These are phyloP conservation scores for Rhizophagus clarus DNA, from an alignment of 192 early-diverging fungal genomes.

Conservation along the genomic window DNA sequence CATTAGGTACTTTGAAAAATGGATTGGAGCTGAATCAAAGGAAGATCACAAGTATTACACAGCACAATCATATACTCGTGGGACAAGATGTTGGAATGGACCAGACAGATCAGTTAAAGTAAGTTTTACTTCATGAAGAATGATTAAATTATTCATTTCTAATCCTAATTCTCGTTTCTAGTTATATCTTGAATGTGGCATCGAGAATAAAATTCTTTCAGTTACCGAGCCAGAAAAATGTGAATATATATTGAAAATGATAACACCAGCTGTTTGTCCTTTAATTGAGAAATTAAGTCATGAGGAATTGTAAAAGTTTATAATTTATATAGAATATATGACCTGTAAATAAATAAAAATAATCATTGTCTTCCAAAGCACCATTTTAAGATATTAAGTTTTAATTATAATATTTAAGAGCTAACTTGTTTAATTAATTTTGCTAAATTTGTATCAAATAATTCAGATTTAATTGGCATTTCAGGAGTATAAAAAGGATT, in stretches of 20 bases:
- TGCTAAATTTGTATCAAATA: constrained; percentile 84
- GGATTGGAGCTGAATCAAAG: constrained; percentile 43
- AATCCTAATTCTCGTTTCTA: constrained; percentile 35
- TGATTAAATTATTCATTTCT: background rate
- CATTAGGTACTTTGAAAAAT: constrained; percentile 49
- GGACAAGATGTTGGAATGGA: constrained; percentile 94
- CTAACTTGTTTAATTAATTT: constrained; percentile 63
- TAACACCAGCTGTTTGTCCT: constrained; percentile 81
- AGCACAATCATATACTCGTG: constrained; percentile 69
- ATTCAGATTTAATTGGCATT: constrained; percentile 96
- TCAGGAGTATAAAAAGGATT: constrained; percentile 98
- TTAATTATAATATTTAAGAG: background rate
- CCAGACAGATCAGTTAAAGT: constrained; percentile 79
- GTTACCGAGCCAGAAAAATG: constrained; percentile 93
- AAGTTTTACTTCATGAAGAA: background rate
- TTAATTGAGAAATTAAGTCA: background rate
- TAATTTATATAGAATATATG: background rate
- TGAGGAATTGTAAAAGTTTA: constrained; percentile 21
- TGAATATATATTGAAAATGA: constrained; percentile 80
- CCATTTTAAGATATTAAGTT: too few relatives aligned
- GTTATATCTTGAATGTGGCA: constrained; percentile 75
- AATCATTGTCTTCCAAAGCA: too few relatives aligned
- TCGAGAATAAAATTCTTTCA: constrained; percentile 61
- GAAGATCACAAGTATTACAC: constrained; percentile 46
- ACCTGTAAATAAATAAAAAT: too few relatives aligned